Percentiles rank a stretch among this genome's conserved stretches.
Evolutionary conservation across 768 basidiomycete species (phyloP).

Genomic region (Atractiella rhizophila): DNA sequence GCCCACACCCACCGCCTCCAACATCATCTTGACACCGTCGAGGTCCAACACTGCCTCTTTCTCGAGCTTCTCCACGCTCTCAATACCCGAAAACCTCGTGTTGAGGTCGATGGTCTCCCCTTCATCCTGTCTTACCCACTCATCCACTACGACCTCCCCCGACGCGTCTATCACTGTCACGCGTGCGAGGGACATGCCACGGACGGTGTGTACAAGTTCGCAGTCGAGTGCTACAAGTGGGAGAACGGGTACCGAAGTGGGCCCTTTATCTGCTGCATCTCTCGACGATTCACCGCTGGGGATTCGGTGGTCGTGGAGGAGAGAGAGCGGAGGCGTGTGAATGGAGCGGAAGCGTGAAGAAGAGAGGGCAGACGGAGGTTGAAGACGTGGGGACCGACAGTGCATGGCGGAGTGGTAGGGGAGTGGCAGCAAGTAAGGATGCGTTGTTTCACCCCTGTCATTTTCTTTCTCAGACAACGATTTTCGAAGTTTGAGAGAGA

Average conservation of each 20-base stretch:
- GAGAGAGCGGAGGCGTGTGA: conserved; percentile 51
- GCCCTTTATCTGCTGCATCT: no score
- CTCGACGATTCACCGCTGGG: conserved; percentile 15
- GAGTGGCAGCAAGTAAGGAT: conserved; percentile 58
- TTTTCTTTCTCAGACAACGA: conserved; percentile 16
- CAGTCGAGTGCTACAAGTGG: conserved; percentile 81
- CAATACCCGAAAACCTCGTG: conserved; percentile 32
- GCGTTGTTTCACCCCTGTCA: conserved; percentile 27
- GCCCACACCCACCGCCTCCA: conserved; percentile 30
- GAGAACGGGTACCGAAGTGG: no score
- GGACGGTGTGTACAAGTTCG: conserved; percentile 88
- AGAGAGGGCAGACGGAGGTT: conserved; percentile 21
- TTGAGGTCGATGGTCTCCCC: conserved; percentile 46
- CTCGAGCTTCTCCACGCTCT: conserved; percentile 13
- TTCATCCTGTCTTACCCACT: conserved; percentile 30
- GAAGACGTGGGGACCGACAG: conserved; percentile 68
- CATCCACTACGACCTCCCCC: conserved; percentile 31
- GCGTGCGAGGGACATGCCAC: conserved; percentile 69
- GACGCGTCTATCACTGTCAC: conserved; percentile 59
- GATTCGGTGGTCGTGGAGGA: conserved; percentile 17
- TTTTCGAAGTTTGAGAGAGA: conserved; percentile 7
- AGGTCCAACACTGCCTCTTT: conserved; percentile 40
- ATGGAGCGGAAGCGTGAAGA: conserved; percentile 30
- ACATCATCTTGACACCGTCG: conserved; percentile 35
- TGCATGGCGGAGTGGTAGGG: conserved; percentile 35